phyloP scores from a whole-genome alignment of 192 early-diverging fungal genomes.

The Gonapodya sp. region DNA sequence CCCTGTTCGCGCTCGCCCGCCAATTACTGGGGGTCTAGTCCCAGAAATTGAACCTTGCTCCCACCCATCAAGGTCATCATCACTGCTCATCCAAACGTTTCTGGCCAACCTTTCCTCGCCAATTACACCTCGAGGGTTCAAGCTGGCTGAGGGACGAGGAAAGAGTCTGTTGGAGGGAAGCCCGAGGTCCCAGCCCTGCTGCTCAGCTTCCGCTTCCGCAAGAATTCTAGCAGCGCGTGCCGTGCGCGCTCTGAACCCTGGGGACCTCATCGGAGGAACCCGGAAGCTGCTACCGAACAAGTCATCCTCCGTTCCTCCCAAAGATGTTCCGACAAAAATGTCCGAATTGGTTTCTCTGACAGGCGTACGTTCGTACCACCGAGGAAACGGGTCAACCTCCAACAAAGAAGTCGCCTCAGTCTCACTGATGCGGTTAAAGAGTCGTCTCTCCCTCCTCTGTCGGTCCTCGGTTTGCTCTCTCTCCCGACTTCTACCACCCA shows the following conservation, averaged over 20 bases:
- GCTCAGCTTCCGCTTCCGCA: not conserved
- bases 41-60: not conserved
- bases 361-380: not conserved
- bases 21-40: not conserved
- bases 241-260: not conserved
- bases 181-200: not conserved
- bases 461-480: not conserved
- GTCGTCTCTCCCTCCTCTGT: not conserved
- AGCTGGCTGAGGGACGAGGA: not conserved
- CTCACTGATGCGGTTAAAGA: not conserved
- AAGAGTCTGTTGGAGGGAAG: not conserved
- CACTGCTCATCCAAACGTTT: not conserved
- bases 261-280: not conserved
- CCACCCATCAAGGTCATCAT: conserved; percentile 3
- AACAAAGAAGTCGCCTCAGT: not conserved
- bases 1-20: not conserved
- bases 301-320: not conserved
- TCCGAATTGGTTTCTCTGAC: not conserved
- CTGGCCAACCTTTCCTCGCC: not conserved
- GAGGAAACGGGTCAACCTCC: not conserved
- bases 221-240: not conserved
- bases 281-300: not conserved
- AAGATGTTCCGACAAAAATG: not conserved
- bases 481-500: not conserved
- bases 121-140: not conserved